Base-by-base conservation (phyloP, 176 grass and related monocot genomes). In the Melocanna baccifera region DNA sequence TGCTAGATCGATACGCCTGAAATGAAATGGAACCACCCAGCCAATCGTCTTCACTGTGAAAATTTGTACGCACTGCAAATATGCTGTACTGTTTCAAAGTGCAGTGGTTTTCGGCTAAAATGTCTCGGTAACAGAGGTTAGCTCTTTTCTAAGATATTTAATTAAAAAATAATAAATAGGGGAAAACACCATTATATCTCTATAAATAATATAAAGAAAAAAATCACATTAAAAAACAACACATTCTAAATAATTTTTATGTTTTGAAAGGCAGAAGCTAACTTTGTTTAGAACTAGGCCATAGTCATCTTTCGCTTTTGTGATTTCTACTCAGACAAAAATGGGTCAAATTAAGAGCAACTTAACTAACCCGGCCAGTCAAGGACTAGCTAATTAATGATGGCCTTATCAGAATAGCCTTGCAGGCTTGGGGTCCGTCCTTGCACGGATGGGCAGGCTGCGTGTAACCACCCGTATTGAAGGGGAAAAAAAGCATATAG, bases 101-200 rank as follows among this genome's bases (percentile, higher is more conserved):
- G 30, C 3, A 32, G 30, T 32, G 30, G 30, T 2, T 32, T 2
- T 1, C 30, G 30, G 3, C 30, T 32, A 32, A 32, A 32, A 2
- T 34, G 32, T 34, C 3, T 4, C 0, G 0, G 32, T 4, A 34
- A 34, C 3, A 34, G 0, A 4, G 3, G 32, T 34, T 0, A 0
- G 32, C 32, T 34, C n/a, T 34, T 34, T 34, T 34, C 32, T 4
- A 0, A 34, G 32, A 34, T 34, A 34, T 34, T 34, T 34, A 34
- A 34, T 34, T 34, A 4, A 34, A n/a, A n/a, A n/a, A n/a, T n/a
- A n/a, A n/a, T n/a, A n/a, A n/a, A n/a, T n/a, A n/a, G n/a, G n/a
- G n/a, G n/a, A n/a, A 34, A 34, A 34, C 32, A 36, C 4, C 34
- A 5, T 36, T 36, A 36, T 5, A 36, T 36, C 34, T 36, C 4